Percentiles rank a stretch among this genome's conserved stretches.
Conservation (phyloP, 495 filamentous ascomycete genomes). For the Aspergillus panamensis region DNA sequence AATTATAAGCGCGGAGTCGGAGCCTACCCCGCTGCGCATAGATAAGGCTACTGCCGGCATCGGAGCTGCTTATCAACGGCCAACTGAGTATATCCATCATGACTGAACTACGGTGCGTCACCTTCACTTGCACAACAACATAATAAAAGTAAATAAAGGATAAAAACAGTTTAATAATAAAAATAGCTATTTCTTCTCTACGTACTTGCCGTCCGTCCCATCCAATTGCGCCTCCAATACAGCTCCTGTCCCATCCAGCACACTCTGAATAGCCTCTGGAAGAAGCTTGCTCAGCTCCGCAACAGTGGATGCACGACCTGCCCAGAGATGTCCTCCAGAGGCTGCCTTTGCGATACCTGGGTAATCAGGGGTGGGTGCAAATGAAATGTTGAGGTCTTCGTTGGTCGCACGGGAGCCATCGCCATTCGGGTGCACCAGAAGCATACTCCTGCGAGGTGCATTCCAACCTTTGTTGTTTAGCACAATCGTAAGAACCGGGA, state of each 20-base stretch:
- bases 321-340: constrained; percentile 71
- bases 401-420: constrained; percentile 73
- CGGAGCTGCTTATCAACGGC: constrained; percentile 22
- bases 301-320: constrained; percentile 61
- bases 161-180: not conserved
- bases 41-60: constrained; percentile 46
- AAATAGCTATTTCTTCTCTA: constrained; percentile 20
- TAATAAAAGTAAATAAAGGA: not conserved
- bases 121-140: not conserved
- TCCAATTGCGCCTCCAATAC: constrained; percentile 60
- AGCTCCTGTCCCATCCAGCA: constrained; percentile 62
- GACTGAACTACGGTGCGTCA: not conserved
- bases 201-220: constrained; percentile 42
- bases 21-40: constrained; percentile 27
- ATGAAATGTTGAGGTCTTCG: constrained; percentile 85
- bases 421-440: constrained; percentile 82
- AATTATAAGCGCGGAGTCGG: constrained; percentile 2
- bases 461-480: constrained; percentile 97
- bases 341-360: constrained; percentile 89
- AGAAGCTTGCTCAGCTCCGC: constrained; percentile 58
- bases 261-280: constrained; percentile 62
- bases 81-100: no score
- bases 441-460: constrained; percentile 69
- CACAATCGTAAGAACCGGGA: constrained; percentile 86
- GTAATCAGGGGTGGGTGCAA: constrained; percentile 83